Percentiles rank a stretch among this genome's conserved stretches.
Conservation (phyloP, 345 rosid species). For the Camelina hispida region DNA sequence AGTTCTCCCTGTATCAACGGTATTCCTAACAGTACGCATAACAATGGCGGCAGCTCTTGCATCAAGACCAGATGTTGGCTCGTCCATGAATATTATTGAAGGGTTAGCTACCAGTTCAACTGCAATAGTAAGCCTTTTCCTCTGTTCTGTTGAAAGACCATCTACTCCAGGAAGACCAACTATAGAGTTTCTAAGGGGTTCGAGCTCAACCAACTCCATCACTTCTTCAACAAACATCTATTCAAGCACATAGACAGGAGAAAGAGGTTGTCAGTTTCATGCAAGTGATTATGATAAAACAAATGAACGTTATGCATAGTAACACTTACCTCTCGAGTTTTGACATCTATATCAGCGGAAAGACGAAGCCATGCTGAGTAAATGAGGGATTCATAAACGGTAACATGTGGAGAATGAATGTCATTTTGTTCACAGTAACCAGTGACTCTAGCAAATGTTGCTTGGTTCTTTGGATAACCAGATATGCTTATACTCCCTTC, state of each 20-base stretch:
- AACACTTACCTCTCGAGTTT: slow-evolving; percentile 59
- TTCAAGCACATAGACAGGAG: background rate
- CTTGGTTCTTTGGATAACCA: slow-evolving; percentile 89
- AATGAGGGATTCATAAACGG: slow-evolving; percentile 83
- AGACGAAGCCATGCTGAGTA: slow-evolving; percentile 98
- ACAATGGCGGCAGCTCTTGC: slow-evolving; percentile 97
- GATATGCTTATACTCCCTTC: slow-evolving; percentile 79
- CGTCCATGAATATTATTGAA: slow-evolving; percentile 95
- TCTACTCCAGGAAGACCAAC: slow-evolving; percentile 90
- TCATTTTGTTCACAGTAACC: slow-evolving; percentile 95
- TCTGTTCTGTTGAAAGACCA: slow-evolving; percentile 90
- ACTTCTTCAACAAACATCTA: slow-evolving; percentile 93
- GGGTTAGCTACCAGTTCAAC: slow-evolving; percentile 96
- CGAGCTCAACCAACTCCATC: slow-evolving; percentile 91
- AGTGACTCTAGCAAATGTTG: slow-evolving; percentile 84
- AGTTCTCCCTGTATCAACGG: slow-evolving; percentile 96
- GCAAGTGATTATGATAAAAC: background rate
- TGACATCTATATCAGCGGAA: slow-evolving; percentile 57
- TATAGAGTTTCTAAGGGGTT: slow-evolving; percentile 67
- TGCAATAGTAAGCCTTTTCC: slow-evolving; percentile 94
- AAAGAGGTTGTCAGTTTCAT: background rate
- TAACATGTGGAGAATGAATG: slow-evolving; percentile 91
- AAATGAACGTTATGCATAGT: slow-evolving; percentile 25
- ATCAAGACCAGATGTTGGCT: slow-evolving; percentile 95
- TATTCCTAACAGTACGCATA: slow-evolving; percentile 93